Base-by-base conservation (phyloP, 306 rosid genomes). In the Casuarina cunninghamiana region DNA sequence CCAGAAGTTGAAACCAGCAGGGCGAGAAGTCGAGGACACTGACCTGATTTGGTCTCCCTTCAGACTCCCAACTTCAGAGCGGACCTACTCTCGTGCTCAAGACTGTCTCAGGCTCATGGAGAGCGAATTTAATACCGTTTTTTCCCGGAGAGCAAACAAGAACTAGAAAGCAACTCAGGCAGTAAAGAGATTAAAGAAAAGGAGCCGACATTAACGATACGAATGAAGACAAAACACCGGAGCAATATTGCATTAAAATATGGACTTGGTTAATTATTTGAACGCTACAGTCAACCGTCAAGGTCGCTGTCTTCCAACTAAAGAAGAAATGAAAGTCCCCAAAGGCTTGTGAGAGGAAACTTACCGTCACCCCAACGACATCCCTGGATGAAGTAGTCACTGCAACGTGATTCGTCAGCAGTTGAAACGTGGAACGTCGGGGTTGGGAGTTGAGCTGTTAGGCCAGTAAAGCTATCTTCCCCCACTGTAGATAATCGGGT, bases 111-210 rank as follows among this genome's bases (percentile, higher is more conserved):
- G 12, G 63, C 83, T 80, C 11, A 6, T 80, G 73, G 75, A 73
- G 16, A 19, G 45, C 44, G 51, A 58, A 72, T 69, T 57, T 69
- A 78, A 74, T 54, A 78, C 41, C 17, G 69, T 65, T 76, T 19
- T 55, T 83, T 53, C 37, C 60, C 54, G 81, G 58, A 79, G 85
- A 83, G 79, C 87, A 69, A 80, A 81, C 86, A 85, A 83, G 41
- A 48, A 69, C 71, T 74, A 10, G 12, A 61, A 83, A 86, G 87
- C 78, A 80, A 80, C 63, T 16, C 63, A 83, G 50, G 55, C 43
- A 86, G 68, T 17, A 10, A 72, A 86, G 11, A 8, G 79, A 72
- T 66, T 41, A 66, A 39, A 66, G 49, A 66, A 83, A 72, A 10
- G 62, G 73, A 75, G 75, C 44, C 39, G 62, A 83, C 53, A 76